These are phyloP conservation scores for Suillus americanus DNA, from an alignment of 768 basidiomycete genomes.

Conservation along the genomic window DNA sequence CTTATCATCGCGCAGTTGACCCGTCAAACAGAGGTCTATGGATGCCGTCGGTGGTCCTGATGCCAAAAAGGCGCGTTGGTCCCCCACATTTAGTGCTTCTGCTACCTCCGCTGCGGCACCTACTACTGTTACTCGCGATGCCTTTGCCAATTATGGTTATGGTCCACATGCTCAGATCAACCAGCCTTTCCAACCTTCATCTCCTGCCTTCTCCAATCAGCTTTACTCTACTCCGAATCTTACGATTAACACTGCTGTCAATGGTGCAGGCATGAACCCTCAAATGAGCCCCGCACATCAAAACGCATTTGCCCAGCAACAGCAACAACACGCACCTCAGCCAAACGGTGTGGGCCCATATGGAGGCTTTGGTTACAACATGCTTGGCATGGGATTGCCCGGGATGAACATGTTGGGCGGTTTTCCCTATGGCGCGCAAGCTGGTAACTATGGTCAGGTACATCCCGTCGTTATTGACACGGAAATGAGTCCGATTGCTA, in stretches of 20 bases:
- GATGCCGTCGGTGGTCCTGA: conserved; percentile 80
- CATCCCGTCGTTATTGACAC: conserved; percentile 11
- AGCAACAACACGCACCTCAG: conserved; percentile 35
- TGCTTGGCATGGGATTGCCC: conserved; percentile 81
- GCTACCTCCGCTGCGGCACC: conserved; percentile 37
- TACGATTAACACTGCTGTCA: conserved; percentile 58
- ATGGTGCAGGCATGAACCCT: conserved; percentile 49
- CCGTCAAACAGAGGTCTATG: conserved; percentile 69
- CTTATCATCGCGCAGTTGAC: conserved; percentile 7
- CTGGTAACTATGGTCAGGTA: conserved; percentile 70
- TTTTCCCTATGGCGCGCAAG: conserved; percentile 72
- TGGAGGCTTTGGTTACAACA: conserved; percentile 67
- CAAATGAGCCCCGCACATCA: conserved; percentile 67
- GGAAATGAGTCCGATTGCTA: neutral
- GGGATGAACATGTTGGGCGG: conserved; percentile 69
- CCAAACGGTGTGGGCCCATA: conserved; percentile 53
- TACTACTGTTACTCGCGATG: conserved; percentile 52
- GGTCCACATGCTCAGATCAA: conserved; percentile 69
- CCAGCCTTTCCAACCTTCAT: conserved; percentile 51
- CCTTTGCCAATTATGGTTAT: conserved; percentile 87
- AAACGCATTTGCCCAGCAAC: conserved; percentile 51
- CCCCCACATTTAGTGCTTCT: conserved; percentile 52
- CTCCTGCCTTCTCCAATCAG: conserved; percentile 52
- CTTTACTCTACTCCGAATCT: conserved; percentile 76
- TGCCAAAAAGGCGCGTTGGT: conserved; percentile 90